Percentiles rank a stretch among this genome's conserved stretches.
Conservation (phyloP, 1,284 basidiomycete species). For the Ganoderma boninense region DNA sequence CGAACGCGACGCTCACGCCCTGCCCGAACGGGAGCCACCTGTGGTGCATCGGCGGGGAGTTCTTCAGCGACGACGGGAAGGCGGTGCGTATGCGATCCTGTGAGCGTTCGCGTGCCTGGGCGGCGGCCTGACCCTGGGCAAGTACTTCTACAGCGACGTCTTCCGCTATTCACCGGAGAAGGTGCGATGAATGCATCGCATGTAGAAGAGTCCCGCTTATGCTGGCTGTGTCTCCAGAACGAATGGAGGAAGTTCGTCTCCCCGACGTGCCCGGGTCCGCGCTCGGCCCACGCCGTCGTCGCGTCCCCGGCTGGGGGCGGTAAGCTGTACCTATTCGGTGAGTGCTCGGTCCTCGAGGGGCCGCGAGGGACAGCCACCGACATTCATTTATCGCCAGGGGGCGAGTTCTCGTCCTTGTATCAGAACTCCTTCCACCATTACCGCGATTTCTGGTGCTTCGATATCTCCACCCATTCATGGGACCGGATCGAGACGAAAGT, state of each 20-base stretch:
- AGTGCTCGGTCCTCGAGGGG: slow-evolving; percentile 21
- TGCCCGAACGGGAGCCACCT: slow-evolving; percentile 83
- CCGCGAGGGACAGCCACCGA: not conserved
- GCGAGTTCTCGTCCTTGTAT: slow-evolving; percentile 86
- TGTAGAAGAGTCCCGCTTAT: not conserved
- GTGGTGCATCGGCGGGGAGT: slow-evolving; percentile 87
- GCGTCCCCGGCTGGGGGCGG: slow-evolving; percentile 79
- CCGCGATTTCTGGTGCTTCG: slow-evolving; percentile 87
- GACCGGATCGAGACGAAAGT: slow-evolving; percentile 90
- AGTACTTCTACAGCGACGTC: slow-evolving; percentile 85
- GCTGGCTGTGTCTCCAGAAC: slow-evolving; percentile 52
- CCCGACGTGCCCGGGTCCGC: slow-evolving; percentile 83
- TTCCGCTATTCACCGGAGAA: slow-evolving; percentile 87
- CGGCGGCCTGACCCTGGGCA: slow-evolving; percentile 36
- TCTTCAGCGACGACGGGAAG: slow-evolving; percentile 83
- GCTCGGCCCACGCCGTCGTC: slow-evolving; percentile 86
- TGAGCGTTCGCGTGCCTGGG: not conserved
- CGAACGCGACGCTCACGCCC: slow-evolving; percentile 82
- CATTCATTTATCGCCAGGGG: slow-evolving; percentile 52
- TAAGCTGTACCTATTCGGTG: slow-evolving; percentile 87
- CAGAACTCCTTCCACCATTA: slow-evolving; percentile 94
- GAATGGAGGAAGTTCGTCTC: slow-evolving; percentile 90
- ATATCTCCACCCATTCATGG: slow-evolving; percentile 82
- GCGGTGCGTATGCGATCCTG: slow-evolving; percentile 59
- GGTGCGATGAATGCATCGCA: slow-evolving; percentile 41